Conservation (phyloP, 768 basidiomycete genomes). For the Rossbeevera mucosa region DNA sequence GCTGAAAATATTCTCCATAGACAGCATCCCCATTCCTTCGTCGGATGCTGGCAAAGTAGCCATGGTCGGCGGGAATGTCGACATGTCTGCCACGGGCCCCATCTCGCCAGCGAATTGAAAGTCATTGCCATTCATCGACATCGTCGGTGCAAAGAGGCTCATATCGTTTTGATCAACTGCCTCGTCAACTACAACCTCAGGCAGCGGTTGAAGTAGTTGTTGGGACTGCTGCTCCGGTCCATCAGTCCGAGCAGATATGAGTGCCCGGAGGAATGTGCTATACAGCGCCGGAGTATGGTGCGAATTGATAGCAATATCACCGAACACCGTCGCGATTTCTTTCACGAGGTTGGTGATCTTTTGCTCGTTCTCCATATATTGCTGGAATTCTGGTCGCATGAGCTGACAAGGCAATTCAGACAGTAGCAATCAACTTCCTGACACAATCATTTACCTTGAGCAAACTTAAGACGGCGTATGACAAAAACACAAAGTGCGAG, state of each 20-base stretch:
- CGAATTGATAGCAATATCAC: conserved; percentile 69
- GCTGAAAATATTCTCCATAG: conserved; percentile 80
- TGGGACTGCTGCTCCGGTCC: conserved; percentile 24
- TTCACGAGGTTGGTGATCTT: conserved; percentile 65
- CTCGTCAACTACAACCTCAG: conserved; percentile 20
- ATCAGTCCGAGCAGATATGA: conserved; percentile 53
- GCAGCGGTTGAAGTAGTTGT: conserved; percentile 14
- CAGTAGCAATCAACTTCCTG: not conserved
- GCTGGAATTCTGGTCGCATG: conserved; percentile 77
- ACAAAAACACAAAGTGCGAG: conserved; percentile 84
- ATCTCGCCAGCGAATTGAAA: conserved; percentile 79
- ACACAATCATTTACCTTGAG: conserved; percentile 63
- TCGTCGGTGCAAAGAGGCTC: conserved; percentile 22
- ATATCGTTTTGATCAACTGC: conserved; percentile 25
- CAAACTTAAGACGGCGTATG: conserved; percentile 90
- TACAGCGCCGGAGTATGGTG: conserved; percentile 90
- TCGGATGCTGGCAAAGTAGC: conserved; percentile 44
- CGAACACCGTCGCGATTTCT: conserved; percentile 78
- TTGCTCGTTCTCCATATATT: conserved; percentile 69
- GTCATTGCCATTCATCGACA: conserved; percentile 34
- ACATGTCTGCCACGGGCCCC: conserved; percentile 78
- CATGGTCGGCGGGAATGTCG: conserved; percentile 88
- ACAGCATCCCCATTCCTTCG: conserved; percentile 46
- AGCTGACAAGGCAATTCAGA: conserved; percentile 45
- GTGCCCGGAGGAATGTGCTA: conserved; percentile 73